Conservation (phyloP, 148 eudicot species). For the Camellia sinensis region DNA sequence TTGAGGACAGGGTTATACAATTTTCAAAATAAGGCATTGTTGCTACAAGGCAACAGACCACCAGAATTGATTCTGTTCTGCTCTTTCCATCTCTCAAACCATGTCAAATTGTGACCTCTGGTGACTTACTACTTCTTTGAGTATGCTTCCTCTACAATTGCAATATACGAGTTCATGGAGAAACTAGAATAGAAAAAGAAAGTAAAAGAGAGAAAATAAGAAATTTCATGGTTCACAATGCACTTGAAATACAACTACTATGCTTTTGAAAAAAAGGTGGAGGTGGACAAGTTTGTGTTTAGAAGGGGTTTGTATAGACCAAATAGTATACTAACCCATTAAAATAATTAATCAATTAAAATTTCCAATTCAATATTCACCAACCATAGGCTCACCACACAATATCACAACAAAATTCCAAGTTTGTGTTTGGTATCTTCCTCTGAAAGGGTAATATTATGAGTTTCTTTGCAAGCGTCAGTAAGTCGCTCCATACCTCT, state of each 20-base stretch:
- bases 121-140: slow-evolving; percentile 24
- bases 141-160: slow-evolving; percentile 33
- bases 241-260: too few relatives aligned
- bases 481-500: slow-evolving; percentile 98
- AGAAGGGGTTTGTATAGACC: too few relatives aligned
- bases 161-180: neutral
- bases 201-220: too few relatives aligned
- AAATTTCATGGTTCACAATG: neutral
- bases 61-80: slow-evolving; percentile 52
- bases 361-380: too few relatives aligned
- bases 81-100: slow-evolving; percentile 61
- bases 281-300: too few relatives aligned
- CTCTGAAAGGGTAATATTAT: slow-evolving; percentile 58
- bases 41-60: slow-evolving; percentile 48
- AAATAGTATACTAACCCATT: too few relatives aligned
- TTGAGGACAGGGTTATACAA: neutral
- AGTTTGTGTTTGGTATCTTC: slow-evolving; percentile 49
- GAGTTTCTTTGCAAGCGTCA: slow-evolving; percentile 86
- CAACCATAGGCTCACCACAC: too few relatives aligned
- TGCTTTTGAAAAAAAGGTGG: too few relatives aligned
- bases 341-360: too few relatives aligned
- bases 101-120: slow-evolving; percentile 47
- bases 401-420: too few relatives aligned
- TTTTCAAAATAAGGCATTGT: slow-evolving; percentile 9
- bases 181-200: neutral